Evolutionary conservation across 2,329 filamentous ascomycete species (phyloP), one percentile per base, ranked within the genome.

Genomic region (Huntiella bhutanensis): DNA sequence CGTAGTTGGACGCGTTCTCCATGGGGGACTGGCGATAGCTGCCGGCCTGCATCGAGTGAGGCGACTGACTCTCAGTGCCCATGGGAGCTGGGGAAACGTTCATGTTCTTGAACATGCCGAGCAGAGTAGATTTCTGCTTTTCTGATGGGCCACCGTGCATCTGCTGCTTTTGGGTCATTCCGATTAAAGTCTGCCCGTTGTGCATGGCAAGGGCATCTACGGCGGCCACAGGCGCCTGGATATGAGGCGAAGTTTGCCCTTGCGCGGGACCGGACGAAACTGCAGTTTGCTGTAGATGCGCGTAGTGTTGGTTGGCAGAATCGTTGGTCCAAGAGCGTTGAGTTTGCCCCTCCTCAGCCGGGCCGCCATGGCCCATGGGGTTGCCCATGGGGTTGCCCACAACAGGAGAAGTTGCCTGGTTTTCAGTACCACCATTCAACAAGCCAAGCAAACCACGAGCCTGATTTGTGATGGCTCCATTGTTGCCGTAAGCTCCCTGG

Each of bases 81-180:
- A 39, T 37, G 12, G 43, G 38, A 12, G 43, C 40, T 7, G 47
- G 33, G 13, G 49, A 41, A 35, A 43, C 28, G 1, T 15, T 37
- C 7, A 57, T 52, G 51, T 65, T 65, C 50, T 70, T 73, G 57
- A 76, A 73, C 61, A 75, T 71, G 16, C 62, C 66, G 11, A 75
- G 59, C 15, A 75, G 58, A 5, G 66, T 61, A 13, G 63, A 66
- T 16, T 68, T 66, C 51, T 74, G 70, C 40, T 57, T 53, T 22
- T 56, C 55, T 4, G 48, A 47, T 13, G 43, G 41, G 13, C 36
- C 33, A 8, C 44, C 48, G 19, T 50, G 48, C 33, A 47, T 45
- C 22, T 50, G 45, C 4, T 46, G 45, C 41, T 44, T 47, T n/a
- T 50, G 48, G 28, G 46, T 45, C 48, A 50, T 50, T 12, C 44